Evolutionary conservation across 2,329 filamentous ascomycete species (phyloP).

Genomic region (Elsinoe ampelina): DNA sequence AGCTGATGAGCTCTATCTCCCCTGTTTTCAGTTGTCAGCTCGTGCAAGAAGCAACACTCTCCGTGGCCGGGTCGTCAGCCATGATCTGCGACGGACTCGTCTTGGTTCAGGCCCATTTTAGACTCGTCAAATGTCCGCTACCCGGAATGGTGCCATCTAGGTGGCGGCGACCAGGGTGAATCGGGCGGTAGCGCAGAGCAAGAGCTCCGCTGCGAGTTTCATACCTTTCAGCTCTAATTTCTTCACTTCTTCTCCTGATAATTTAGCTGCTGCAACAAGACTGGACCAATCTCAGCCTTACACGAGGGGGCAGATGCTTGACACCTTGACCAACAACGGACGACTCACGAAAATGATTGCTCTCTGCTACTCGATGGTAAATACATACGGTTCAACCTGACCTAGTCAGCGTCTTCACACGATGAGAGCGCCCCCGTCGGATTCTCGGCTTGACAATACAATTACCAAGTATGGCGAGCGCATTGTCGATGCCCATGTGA

Average conservation of each 20-base stretch:
- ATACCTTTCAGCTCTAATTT: slow-evolving; percentile 2
- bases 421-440: no score
- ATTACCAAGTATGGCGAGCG: no score
- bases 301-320: no score
- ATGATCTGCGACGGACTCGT: neutral
- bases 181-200: neutral
- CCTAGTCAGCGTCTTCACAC: no score
- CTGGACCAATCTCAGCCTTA: no score
- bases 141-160: neutral
- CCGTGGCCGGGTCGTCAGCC: neutral
- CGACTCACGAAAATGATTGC: no score
- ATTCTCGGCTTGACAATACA: no score
- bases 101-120: neutral
- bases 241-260: neutral
- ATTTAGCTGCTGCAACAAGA: neutral
- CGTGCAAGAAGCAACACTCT: neutral
- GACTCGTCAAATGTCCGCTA: neutral
- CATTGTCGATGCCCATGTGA: no score
- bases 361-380: no score
- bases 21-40: neutral
- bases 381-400: no score
- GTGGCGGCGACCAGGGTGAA: neutral
- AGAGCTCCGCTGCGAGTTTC: neutral
- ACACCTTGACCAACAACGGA: no score
- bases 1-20: neutral